These are phyloP conservation scores for Backusella mclennaniae DNA, from an alignment of 192 early-diverging fungal genomes.

Conservation along the genomic window DNA sequence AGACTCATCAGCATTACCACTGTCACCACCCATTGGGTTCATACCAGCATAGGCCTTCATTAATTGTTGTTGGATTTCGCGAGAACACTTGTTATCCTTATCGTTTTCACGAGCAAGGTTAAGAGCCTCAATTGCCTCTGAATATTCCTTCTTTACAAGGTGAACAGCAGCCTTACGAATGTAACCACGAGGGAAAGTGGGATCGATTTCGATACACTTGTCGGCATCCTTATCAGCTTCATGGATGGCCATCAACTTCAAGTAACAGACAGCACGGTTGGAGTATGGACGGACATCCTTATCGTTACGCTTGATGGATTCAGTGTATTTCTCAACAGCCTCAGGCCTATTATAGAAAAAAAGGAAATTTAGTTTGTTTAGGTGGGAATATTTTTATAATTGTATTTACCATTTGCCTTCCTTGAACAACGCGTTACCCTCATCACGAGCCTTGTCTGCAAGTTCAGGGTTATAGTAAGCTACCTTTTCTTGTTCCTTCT, in stretches of 20 bases:
- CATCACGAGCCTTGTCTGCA: slow-evolving; percentile 89
- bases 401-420: slow-evolving; percentile 59
- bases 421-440: slow-evolving; percentile 94
- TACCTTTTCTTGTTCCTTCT: slow-evolving; percentile 75
- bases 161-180: slow-evolving; percentile 93
- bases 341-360: slow-evolving; percentile 42
- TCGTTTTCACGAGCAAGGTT: slow-evolving; percentile 77
- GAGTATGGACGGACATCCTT: slow-evolving; percentile 87
- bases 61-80: slow-evolving; percentile 82
- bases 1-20: slow-evolving; percentile 47
- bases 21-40: slow-evolving; percentile 48
- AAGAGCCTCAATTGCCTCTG: slow-evolving; percentile 79
- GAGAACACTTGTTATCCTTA: slow-evolving; percentile 77
- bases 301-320: slow-evolving; percentile 96
- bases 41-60: slow-evolving; percentile 81
- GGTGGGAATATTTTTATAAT: neutral
- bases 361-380: too few species aligned
- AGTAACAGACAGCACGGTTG: slow-evolving; percentile 95
- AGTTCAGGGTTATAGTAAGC: slow-evolving; percentile 83
- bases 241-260: slow-evolving; percentile 89
- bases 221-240: slow-evolving; percentile 98
- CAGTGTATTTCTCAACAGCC: slow-evolving; percentile 90
- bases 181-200: slow-evolving; percentile 91
- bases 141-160: slow-evolving; percentile 86
- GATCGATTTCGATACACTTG: slow-evolving; percentile 80